phyloP scores from a whole-genome alignment of 305 asterid genomes.

The Rubia tinctorum region DNA sequence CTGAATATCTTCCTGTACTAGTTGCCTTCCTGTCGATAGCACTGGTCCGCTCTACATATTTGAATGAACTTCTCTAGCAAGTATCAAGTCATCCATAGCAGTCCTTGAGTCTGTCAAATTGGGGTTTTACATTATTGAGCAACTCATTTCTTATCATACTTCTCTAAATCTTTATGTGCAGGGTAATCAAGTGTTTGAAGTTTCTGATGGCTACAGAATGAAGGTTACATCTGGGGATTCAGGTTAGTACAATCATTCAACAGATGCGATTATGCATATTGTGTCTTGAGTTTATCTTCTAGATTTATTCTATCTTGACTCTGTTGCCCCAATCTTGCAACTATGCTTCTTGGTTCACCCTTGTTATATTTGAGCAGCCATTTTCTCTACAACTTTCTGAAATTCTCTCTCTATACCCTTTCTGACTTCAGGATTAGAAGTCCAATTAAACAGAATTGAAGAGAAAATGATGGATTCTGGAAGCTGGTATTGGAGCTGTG shows the following conservation, averaged over 20 bases:
- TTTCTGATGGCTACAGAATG: conserved; percentile 94
- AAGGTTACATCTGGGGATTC: too few species aligned
- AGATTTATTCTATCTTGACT: not conserved
- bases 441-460: conserved; percentile 58
- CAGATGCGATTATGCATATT: too few species aligned
- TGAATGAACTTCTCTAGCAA: too few species aligned
- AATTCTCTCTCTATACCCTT: not conserved
- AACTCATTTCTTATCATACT: not conserved
- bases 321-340: not conserved
- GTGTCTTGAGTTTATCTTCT: not conserved
- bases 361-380: not conserved
- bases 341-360: not conserved
- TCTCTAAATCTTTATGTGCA: conserved; percentile 22
- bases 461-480: too few species aligned
- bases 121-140: not conserved
- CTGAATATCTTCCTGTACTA: too few species aligned
- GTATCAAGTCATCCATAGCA: not conserved
- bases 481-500: conserved; percentile 96
- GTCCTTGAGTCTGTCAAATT: not conserved
- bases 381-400: not conserved
- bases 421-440: conserved; percentile 49
- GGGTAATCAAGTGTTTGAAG: conserved; percentile 89
- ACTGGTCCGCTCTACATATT: too few species aligned
- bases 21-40: not conserved
- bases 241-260: too few species aligned